Conservation (phyloP, 2,329 filamentous ascomycete genomes). For the Rhynchosporium secalis region DNA sequence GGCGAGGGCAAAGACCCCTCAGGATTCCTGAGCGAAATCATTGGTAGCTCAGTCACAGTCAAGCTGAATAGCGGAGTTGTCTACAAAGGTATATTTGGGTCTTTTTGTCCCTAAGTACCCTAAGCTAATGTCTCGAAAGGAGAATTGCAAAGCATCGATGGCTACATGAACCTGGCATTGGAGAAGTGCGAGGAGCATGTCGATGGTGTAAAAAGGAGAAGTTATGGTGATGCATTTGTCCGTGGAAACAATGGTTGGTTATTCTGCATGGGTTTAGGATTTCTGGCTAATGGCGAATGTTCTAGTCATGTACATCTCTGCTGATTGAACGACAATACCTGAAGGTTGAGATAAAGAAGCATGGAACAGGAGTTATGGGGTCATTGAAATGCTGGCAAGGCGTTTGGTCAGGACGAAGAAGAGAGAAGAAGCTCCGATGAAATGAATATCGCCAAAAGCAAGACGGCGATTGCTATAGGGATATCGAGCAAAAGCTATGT, state of each 20-base stretch:
- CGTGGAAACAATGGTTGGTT: conserved; percentile 87
- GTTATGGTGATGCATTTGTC: conserved; percentile 93
- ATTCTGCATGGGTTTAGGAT: background rate
- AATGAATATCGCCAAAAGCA: background rate
- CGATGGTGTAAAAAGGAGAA: conserved; percentile 77
- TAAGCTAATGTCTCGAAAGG: conserved; percentile 52
- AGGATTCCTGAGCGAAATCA: conserved; percentile 90
- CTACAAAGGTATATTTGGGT: conserved; percentile 74
- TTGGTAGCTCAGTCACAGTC: conserved; percentile 89
- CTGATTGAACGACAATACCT: conserved; percentile 28
- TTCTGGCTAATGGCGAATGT: conserved; percentile 14
- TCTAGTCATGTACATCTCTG: conserved; percentile 41
- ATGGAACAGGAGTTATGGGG: conserved; percentile 21
- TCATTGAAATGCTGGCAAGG: conserved; percentile 16
- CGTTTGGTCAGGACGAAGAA: conserved; percentile 3
- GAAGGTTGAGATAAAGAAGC: background rate
- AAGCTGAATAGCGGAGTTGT: conserved; percentile 98
- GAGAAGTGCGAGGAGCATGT: conserved; percentile 94
- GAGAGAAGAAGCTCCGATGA: background rate
- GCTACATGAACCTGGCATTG: conserved; percentile 99
- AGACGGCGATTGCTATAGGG: background rate
- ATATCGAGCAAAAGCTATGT: background rate
- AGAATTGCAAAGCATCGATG: conserved; percentile 93
- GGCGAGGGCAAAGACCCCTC: conserved; percentile 87
- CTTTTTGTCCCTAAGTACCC: background rate